Evolutionary conservation across 176 grass and related monocot genomes (phyloP).

Genomic region (Guadua angustifolia): DNA sequence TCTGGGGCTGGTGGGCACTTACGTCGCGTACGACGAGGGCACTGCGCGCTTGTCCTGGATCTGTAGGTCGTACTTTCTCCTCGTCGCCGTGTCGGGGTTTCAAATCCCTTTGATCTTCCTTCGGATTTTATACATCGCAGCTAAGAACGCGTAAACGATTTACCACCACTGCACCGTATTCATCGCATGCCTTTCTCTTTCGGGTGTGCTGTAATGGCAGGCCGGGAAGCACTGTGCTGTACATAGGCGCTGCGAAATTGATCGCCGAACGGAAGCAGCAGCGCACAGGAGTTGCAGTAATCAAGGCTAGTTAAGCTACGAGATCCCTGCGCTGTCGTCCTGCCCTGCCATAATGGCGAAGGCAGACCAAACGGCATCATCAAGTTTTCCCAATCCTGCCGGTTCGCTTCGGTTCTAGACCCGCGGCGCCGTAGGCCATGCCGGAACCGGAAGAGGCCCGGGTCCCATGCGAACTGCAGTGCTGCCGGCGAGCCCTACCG

Average conservation of each 20-base stretch:
- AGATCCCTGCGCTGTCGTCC: not conserved
- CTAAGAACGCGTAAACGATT: not conserved
- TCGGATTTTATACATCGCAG: not conserved
- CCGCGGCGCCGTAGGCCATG: not conserved
- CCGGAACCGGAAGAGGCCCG: constrained; percentile 18
- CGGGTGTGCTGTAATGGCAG: too few species aligned
- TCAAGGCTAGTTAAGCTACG: not conserved
- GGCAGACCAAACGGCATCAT: not conserved
- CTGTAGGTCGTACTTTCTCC: not conserved
- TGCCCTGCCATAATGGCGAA: not conserved
- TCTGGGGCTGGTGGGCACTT: too few species aligned
- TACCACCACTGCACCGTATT: not conserved
- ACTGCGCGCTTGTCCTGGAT: not conserved
- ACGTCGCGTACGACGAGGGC: too few species aligned
- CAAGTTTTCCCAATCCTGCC: not conserved
- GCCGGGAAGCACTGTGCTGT: not conserved
- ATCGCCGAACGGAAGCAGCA: not conserved
- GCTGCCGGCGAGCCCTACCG: not conserved
- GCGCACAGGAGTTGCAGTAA: not conserved
- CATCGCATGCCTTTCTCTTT: not conserved
- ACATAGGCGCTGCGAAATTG: not conserved
- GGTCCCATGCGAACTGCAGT: not conserved
- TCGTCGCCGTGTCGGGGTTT: not conserved
- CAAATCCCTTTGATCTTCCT: not conserved
- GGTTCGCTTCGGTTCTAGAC: constrained; percentile 7